Evolutionary conservation across 2,329 filamentous ascomycete genomes (phyloP).

Genomic region (Microdochium trichocladiopsis): DNA sequence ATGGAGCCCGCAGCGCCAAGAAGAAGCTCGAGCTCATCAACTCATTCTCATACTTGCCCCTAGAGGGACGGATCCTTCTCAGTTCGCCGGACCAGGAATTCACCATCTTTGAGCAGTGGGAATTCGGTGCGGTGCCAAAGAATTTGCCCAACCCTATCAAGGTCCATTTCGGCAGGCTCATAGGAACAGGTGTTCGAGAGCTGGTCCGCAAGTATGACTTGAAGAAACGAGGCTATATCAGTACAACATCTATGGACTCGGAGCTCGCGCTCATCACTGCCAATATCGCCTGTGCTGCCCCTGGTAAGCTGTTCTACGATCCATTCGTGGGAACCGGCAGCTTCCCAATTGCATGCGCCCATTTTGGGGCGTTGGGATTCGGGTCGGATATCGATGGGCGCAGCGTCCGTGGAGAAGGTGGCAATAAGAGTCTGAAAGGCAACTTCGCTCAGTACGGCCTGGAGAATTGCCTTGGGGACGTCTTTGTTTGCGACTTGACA

Average conservation of each 20-base stretch:
- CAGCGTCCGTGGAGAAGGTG: slow-evolving; percentile 69
- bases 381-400: slow-evolving; percentile 93
- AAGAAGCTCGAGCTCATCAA: slow-evolving; percentile 73
- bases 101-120: slow-evolving; percentile 77
- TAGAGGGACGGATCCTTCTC: slow-evolving; percentile 74
- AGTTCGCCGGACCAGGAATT: slow-evolving; percentile 67
- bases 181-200: slow-evolving; percentile 61
- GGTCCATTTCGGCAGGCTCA: slow-evolving; percentile 65
- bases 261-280: slow-evolving; percentile 88
- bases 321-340: slow-evolving; percentile 94
- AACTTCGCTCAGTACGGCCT: slow-evolving; percentile 86
- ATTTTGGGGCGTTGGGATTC: slow-evolving; percentile 78
- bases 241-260: slow-evolving; percentile 95
- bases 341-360: slow-evolving; percentile 82
- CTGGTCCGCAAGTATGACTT: slow-evolving; percentile 71
- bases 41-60: slow-evolving; percentile 69
- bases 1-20: slow-evolving; percentile 57
- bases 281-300: slow-evolving; percentile 76
- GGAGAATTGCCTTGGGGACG: slow-evolving; percentile 59
- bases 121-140: slow-evolving; percentile 41
- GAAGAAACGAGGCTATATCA: slow-evolving; percentile 90
- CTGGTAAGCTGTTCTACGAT: slow-evolving; percentile 85
- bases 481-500: slow-evolving; percentile 80
- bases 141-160: slow-evolving; percentile 46
- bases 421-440: slow-evolving; percentile 41